These are phyloP conservation scores for Lactuca sativa DNA, from an alignment of 129 eudicot species.

Conservation along the genomic window DNA sequence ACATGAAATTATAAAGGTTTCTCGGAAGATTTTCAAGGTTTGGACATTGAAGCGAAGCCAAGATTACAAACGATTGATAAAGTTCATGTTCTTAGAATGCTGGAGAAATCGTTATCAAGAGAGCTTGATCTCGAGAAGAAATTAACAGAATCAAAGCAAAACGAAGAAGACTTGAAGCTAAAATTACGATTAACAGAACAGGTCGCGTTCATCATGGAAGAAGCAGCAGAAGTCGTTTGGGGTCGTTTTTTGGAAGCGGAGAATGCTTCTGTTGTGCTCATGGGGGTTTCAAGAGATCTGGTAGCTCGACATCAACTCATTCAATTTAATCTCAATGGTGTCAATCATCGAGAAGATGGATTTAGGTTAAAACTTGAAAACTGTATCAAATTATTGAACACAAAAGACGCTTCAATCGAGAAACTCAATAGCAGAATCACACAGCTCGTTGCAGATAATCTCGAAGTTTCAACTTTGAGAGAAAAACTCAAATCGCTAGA, in stretches of 20 bases:
- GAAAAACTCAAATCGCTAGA: constrained; percentile 53
- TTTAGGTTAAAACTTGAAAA: constrained; percentile 50
- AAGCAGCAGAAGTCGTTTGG: constrained; percentile 84
- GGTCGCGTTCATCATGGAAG: constrained; percentile 73
- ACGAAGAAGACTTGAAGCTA: constrained; percentile 68
- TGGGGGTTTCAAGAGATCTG: constrained; percentile 82
- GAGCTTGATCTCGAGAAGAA: constrained; percentile 93
- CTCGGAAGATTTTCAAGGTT: constrained; percentile 33
- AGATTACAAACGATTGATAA: constrained; percentile 50
- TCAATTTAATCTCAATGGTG: constrained; percentile 46
- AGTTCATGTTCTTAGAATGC: constrained; percentile 66
- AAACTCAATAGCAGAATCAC: constrained; percentile 46
- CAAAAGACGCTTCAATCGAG: constrained; percentile 50
- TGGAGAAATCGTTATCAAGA: constrained; percentile 77
- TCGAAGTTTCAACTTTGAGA: constrained; percentile 42
- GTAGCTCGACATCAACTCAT: constrained; percentile 52
- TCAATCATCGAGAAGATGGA: constrained; percentile 58
- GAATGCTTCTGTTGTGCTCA: constrained; percentile 63
- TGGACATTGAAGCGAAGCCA: constrained; percentile 37
- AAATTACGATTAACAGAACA: constrained; percentile 68
- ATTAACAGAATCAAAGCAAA: constrained; percentile 55
- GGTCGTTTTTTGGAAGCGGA: constrained; percentile 89
- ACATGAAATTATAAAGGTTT: constrained; percentile 33
- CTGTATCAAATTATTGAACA: constrained; percentile 47
- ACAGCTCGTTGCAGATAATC: constrained; percentile 48